Evolutionary conservation across 768 basidiomycete genomes (phyloP), one percentile per base, ranked within the genome.

Genomic region (Lyophyllum atratum): DNA sequence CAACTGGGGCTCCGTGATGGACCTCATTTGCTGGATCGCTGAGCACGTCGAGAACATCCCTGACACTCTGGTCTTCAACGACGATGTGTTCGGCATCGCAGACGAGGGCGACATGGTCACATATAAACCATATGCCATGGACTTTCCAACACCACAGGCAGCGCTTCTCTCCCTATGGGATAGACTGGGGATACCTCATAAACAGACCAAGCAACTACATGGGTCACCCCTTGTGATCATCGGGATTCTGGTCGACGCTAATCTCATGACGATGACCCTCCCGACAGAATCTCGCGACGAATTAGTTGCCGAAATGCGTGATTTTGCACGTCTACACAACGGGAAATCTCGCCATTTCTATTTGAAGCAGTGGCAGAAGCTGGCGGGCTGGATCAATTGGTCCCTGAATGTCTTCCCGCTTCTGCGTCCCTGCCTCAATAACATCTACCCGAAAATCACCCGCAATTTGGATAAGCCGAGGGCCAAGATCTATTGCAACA

Each of bases 111-210:
- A 46, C n/a, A 3, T 2, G 6, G 0, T 21, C 1, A 26, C 11
- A 4, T 54, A 54, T 21, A 1, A 10, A 0, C 43, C 31, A 1
- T 54, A 54, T 12, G 12, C 25, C 14, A 0, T 0, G 0, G 26
- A 22, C 14, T 54, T 71, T 15, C 78, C 78, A 0, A 6, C 49
- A 0, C 62, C 65, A 7, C 79, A 80, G 60, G 66, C 54, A 2
- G 19, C 33, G 2, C 66, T 80, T 1, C 70, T 82, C 0, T 25
- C 24, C 0, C 68, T 80, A 0, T 79, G 74, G 72, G 78, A 81
- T 7, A 46, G 8, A 22, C 7, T 19, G 22, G 31, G 24, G 4
- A 19, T 37, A 9, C 34, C 34, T 15, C 34, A 37, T 15, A 37
- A 37, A 15, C 34, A 9, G 4, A 12, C 34, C 4, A 54, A 54